Conservation (phyloP, 371 early-diverging fungal species). For the Syncephalastrum monosporum region DNA sequence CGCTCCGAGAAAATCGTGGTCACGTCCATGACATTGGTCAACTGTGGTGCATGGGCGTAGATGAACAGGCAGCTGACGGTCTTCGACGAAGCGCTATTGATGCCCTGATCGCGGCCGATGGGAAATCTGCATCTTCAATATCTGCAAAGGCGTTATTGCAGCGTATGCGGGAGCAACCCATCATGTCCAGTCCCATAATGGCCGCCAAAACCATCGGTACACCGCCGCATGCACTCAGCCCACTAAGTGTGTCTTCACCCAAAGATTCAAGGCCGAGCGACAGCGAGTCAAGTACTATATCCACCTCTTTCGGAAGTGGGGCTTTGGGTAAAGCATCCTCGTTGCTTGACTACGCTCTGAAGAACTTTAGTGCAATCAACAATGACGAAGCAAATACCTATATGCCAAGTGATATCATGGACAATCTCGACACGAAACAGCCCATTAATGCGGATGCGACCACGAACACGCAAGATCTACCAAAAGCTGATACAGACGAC, state of each 20-base stretch:
- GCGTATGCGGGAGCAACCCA: conserved; percentile 31
- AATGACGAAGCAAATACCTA: too few species aligned
- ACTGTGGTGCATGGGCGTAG: conserved; percentile 41
- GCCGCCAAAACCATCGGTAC: conserved; percentile 25
- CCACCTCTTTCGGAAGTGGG: too few species aligned
- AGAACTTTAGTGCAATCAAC: too few species aligned
- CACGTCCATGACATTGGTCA: conserved; percentile 39
- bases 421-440: too few species aligned
- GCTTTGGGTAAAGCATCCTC: too few species aligned
- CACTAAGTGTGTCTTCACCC: not conserved
- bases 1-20: conserved; percentile 34
- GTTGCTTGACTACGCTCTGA: too few species aligned
- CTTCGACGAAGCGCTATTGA: conserved; percentile 2
- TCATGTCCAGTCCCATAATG: conserved; percentile 30
- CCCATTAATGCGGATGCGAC: too few species aligned
- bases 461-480: too few species aligned
- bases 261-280: not conserved
- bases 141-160: conserved; percentile 21
- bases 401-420: too few species aligned
- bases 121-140: too few species aligned
- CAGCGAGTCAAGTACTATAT: not conserved
- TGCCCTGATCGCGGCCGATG: too few species aligned
- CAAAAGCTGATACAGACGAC: too few species aligned
- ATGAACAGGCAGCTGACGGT: conserved; percentile 6
- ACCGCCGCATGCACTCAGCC: conserved; percentile 7